These are phyloP conservation scores for Alternaria brassicicola DNA, from an alignment of 2,329 filamentous ascomycete species.

Conservation along the genomic window DNA sequence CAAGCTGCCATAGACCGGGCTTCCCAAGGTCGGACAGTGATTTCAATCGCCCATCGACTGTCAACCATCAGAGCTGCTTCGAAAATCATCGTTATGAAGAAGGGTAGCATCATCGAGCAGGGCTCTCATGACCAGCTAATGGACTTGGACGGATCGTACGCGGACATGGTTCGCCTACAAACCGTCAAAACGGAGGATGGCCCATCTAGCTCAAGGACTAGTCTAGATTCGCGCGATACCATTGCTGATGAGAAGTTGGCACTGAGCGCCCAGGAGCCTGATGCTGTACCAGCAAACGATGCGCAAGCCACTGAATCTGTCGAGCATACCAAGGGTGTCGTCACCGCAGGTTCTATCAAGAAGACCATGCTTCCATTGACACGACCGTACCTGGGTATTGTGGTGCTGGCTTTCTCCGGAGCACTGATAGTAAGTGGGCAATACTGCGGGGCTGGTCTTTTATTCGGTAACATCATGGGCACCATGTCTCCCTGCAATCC, in stretches of 20 bases:
- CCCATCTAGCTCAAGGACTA: slow-evolving; percentile 27
- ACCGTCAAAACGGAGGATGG: slow-evolving; percentile 52
- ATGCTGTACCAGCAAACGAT: background rate
- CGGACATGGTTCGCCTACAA: slow-evolving; percentile 58
- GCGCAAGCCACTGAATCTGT: slow-evolving; percentile 7
- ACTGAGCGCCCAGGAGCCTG: slow-evolving; percentile 14
- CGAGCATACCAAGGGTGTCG: slow-evolving; percentile 20
- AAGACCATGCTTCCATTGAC: slow-evolving; percentile 48
- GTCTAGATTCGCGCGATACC: slow-evolving; percentile 28
- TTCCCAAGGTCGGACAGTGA: slow-evolving; percentile 44
- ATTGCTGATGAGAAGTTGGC: slow-evolving; percentile 29
- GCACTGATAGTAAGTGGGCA: slow-evolving; percentile 62
- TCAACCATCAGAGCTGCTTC: slow-evolving; percentile 47
- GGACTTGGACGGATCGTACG: slow-evolving; percentile 52
- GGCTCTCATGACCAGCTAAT: slow-evolving; percentile 45
- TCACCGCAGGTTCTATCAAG: slow-evolving; percentile 34
- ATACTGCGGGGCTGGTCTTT: slow-evolving; percentile 63
- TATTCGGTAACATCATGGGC: slow-evolving; percentile 67
- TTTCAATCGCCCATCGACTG: slow-evolving; percentile 49
- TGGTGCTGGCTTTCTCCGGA: slow-evolving; percentile 58
- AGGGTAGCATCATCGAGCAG: slow-evolving; percentile 46
- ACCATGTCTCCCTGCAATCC: slow-evolving; percentile 61
- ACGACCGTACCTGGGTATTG: slow-evolving; percentile 53
- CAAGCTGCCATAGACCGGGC: slow-evolving; percentile 50
- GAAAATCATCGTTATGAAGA: slow-evolving; percentile 50